These are phyloP conservation scores for Magnolia kwangsiensis DNA, from an alignment of 164 flowering plant genomes.

Conservation along the genomic window DNA sequence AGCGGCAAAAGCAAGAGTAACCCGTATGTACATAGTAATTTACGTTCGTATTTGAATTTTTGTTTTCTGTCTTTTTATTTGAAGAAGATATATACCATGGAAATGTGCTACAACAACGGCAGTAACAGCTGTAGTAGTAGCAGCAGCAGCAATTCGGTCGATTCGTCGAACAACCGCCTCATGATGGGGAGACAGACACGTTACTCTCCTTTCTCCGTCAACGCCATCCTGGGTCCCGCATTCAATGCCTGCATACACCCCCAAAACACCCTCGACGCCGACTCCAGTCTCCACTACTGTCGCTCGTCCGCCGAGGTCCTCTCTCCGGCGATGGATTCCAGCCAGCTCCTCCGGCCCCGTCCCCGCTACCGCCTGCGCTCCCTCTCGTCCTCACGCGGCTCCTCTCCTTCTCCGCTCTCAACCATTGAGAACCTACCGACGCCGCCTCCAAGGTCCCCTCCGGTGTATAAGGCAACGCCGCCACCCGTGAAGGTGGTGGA, in stretches of 20 bases:
- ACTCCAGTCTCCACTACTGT: constrained; percentile 5
- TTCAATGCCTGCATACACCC: constrained; percentile 6
- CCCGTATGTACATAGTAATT: background rate
- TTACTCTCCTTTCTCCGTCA: background rate
- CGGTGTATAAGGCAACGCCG: constrained; percentile 14
- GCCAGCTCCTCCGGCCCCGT: constrained; percentile 4
- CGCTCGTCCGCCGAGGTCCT: constrained; percentile 2
- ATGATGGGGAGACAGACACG: background rate
- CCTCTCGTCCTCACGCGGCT: constrained; percentile 12
- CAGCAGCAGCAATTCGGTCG: background rate
- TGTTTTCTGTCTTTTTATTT: background rate
- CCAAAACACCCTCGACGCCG: constrained; percentile 3
- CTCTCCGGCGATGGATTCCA: background rate
- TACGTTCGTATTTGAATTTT: background rate
- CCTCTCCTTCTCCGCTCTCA: constrained; percentile 11
- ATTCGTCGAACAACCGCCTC: background rate
- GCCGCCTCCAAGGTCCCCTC: constrained; percentile 23
- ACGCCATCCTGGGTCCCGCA: constrained; percentile 2
- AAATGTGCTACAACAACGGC: constrained; percentile 2
- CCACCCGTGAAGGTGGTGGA: constrained; percentile 15
- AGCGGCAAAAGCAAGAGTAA: too few relatives aligned
- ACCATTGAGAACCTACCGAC: constrained; percentile 20
- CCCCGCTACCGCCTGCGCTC: background rate
- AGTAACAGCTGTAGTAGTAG: background rate
- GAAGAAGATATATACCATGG: background rate